These are phyloP conservation scores for Coniferiporia weirii DNA, from an alignment of 1,284 basidiomycete genomes.

Conservation along the genomic window DNA sequence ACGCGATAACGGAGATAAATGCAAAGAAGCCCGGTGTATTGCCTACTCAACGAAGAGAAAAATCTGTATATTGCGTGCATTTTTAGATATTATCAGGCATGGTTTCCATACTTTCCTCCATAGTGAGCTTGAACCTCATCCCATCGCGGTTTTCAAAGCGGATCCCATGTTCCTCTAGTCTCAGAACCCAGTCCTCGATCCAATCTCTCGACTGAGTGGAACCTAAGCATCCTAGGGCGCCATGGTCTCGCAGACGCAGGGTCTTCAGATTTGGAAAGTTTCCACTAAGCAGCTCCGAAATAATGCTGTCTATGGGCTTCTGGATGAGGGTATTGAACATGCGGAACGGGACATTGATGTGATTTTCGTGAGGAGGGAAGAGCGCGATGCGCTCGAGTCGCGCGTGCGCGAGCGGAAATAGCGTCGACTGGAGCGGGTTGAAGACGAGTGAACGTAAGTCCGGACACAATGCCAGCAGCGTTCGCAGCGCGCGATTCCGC, in stretches of 20 bases:
- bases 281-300: not conserved
- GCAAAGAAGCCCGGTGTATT: not conserved
- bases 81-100: conserved; percentile 3
- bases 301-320: not conserved
- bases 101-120: conserved; percentile 1
- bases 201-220: not conserved
- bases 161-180: conserved; percentile 2
- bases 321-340: not conserved
- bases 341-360: conserved; percentile 1
- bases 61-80: not conserved
- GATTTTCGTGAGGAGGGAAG: conserved; percentile 5
- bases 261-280: conserved; percentile 2
- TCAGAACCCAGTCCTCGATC: not conserved
- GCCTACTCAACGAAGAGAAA: not conserved
- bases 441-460: not conserved
- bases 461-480: conserved; percentile 1
- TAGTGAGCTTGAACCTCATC: not conserved
- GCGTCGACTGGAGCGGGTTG: conserved; percentile 5
- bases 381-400: conserved; percentile 1
- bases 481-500: not conserved
- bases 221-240: not conserved
- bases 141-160: conserved; percentile 8
- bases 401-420: not conserved
- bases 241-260: conserved; percentile 1
- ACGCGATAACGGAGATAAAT: not conserved